Evolutionary conservation across 768 basidiomycete genomes (phyloP), one percentile per base, ranked within the genome.

Genomic region (Hygrophorus pudorinus): DNA sequence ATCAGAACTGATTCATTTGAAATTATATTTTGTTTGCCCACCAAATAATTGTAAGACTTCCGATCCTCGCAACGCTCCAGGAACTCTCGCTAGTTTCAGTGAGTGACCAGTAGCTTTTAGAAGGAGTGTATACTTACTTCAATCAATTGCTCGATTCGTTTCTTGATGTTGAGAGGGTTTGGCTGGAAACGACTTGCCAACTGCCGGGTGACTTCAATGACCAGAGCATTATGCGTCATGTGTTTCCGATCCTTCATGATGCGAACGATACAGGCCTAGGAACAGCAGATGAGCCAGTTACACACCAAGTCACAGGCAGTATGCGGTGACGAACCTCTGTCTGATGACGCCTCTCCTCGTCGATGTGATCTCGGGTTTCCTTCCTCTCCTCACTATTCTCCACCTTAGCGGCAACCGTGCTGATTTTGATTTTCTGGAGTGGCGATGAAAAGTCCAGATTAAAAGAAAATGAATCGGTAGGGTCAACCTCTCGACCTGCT

Each of bases 241-340:
- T 76, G 75, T 59, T 97, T 97, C 44, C 92, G 70, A 58, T 90
- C 83, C 65, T 98, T 98, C 94, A 99, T 98, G 21, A 97, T 81
- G 27, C 96, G 81, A 18, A 99, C 96, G 50, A 98, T 85, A 56
- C 90, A 97, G 1, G 96, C 96, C 93, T 99, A 40, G 16, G 28
- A 34, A 40, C 30, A 47, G 16, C 13, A 38, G 28, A 33, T 3
- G 30, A 1, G 38, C 4, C 50, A 35, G 48, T 27, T 13, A 21
- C 33, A 41, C n/a, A 34, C 30, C 38, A 44, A 20, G 29, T 10
- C 13, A 35, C 31, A 32, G n/a, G n/a, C n/a, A n/a, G 17, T 10
- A 24, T 21, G 31, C 8, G 28, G 29, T 18, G 32, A 63, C 76
- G 42, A 48, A 90, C 94, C 68, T 98, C 94, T 36, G 81, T 85